A percentile compares a stretch with the other conserved stretches of the same genome.
Conservation (phyloP, 2,329 filamentous ascomycete species). For the Daldinia sp. region DNA sequence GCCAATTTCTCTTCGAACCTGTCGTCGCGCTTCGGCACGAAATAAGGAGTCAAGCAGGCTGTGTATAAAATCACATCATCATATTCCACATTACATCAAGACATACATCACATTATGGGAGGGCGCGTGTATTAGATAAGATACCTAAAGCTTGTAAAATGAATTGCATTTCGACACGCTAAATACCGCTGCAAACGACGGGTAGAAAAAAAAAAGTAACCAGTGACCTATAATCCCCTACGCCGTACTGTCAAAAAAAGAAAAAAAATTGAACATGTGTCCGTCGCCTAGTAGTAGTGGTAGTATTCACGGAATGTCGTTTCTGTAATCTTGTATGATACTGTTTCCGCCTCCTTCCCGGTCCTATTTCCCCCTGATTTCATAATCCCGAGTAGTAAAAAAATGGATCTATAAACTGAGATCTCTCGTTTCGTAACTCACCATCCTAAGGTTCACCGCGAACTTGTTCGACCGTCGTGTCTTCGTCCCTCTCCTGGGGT, state of each 20-base stretch:
- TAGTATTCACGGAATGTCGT: conserved; percentile 39
- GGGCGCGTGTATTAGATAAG: conserved; percentile 4
- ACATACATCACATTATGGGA: neutral
- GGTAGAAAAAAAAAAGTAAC: conserved; percentile 1
- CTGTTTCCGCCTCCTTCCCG: conserved; percentile 6
- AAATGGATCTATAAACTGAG: neutral
- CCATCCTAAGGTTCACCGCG: conserved; percentile 1
- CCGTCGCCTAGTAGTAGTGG: conserved; percentile 34
- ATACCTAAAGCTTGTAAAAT: conserved; percentile 7
- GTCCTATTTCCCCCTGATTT: neutral
- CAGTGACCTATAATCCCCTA: conserved; percentile 37
- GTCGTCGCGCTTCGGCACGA: conserved; percentile 77
- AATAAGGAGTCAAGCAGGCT: conserved; percentile 48
- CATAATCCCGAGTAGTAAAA: neutral
- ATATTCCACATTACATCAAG: conserved; percentile 1
- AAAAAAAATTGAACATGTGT: conserved; percentile 20
- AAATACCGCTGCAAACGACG: conserved; percentile 4
- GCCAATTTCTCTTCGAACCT: conserved; percentile 80
- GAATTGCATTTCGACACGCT: conserved; percentile 7
- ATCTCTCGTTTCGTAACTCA: neutral
- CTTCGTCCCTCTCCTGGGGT: neutral
- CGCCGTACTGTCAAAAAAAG: conserved; percentile 39
- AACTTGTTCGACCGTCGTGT: neutral
- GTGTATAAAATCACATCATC: neutral
- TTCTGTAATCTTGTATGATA: conserved; percentile 35